Evolutionary conservation across 2,329 filamentous ascomycete species (phyloP).

Genomic region (Clonostachys solani): DNA sequence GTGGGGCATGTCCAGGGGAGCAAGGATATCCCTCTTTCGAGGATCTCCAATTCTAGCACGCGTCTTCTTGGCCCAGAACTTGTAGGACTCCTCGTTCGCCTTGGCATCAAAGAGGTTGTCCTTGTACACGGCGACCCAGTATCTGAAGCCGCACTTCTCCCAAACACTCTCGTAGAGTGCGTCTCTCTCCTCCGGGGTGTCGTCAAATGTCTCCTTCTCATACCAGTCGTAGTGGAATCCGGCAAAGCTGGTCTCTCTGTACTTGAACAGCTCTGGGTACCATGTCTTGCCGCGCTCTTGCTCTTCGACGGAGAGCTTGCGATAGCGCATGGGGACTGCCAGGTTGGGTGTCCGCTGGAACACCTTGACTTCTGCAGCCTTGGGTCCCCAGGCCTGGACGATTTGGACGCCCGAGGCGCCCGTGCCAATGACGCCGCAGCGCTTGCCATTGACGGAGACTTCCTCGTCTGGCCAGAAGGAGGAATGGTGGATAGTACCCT

Average conservation of each 20-base stretch:
- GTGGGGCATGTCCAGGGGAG: conserved; percentile 46
- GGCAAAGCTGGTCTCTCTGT: conserved; percentile 47
- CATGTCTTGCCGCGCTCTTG: conserved; percentile 36
- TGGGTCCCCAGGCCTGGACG: conserved; percentile 53
- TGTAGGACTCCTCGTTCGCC: conserved; percentile 48
- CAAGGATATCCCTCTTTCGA: conserved; percentile 41
- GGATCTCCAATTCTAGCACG: conserved; percentile 45
- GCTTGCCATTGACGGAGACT: conserved; percentile 53
- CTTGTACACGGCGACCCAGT: conserved; percentile 49
- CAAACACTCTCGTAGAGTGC: conserved; percentile 43
- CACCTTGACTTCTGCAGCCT: conserved; percentile 47
- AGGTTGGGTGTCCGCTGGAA: conserved; percentile 67
- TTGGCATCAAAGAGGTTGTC: conserved; percentile 40
- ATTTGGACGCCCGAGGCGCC: conserved; percentile 63
- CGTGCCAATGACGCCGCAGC: conserved; percentile 59
- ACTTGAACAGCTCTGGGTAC: conserved; percentile 47
- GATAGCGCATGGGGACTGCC: conserved; percentile 56
- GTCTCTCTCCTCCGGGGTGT: conserved; percentile 42
- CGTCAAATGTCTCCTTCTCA: conserved; percentile 52
- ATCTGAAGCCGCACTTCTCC: conserved; percentile 45
- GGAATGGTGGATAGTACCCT: conserved; percentile 54
- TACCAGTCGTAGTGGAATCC: conserved; percentile 55
- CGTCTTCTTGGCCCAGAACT: conserved; percentile 50
- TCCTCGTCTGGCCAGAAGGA: conserved; percentile 56
- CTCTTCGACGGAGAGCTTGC: conserved; percentile 24